Conservation (phyloP, 2,329 filamentous ascomycete species). For the Septoria linicola region DNA sequence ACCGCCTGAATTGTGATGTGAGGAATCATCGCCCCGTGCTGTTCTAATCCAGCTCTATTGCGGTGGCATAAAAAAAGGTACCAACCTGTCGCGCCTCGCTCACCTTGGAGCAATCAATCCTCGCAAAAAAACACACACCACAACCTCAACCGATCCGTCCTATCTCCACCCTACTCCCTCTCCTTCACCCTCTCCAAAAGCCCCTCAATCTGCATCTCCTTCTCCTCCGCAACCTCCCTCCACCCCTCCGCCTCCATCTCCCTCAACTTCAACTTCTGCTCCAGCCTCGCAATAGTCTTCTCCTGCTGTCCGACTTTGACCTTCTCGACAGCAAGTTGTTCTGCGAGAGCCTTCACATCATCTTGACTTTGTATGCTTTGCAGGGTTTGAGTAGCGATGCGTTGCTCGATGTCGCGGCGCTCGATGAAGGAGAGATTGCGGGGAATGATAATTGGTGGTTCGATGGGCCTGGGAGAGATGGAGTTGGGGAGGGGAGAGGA, state of each 20-base stretch:
- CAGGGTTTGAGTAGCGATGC: slow-evolving; percentile 14
- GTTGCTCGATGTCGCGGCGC: slow-evolving; percentile 21
- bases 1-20: too few relatives aligned
- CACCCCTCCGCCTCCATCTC: slow-evolving; percentile 2
- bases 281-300: slow-evolving; percentile 15
- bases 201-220: not conserved
- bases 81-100: too few relatives aligned
- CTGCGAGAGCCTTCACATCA: slow-evolving; percentile 18
- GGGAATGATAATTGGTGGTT: slow-evolving; percentile 16
- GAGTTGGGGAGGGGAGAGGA: not conserved
- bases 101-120: too few relatives aligned
- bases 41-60: too few relatives aligned
- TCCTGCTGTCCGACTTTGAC: slow-evolving; percentile 19
- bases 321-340: slow-evolving; percentile 22
- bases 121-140: too few relatives aligned
- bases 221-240: slow-evolving; percentile 1
- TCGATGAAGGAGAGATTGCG: slow-evolving; percentile 26
- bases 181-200: too few relatives aligned
- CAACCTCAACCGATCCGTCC: too few relatives aligned
- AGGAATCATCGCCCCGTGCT: too few relatives aligned
- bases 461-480: not conserved
- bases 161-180: too few relatives aligned
- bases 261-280: slow-evolving; percentile 2
- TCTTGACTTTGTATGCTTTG: slow-evolving; percentile 16
- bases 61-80: too few relatives aligned